Evolutionary conservation across 148 eudicot genomes (phyloP).

Genomic region (Cornus florida): DNA sequence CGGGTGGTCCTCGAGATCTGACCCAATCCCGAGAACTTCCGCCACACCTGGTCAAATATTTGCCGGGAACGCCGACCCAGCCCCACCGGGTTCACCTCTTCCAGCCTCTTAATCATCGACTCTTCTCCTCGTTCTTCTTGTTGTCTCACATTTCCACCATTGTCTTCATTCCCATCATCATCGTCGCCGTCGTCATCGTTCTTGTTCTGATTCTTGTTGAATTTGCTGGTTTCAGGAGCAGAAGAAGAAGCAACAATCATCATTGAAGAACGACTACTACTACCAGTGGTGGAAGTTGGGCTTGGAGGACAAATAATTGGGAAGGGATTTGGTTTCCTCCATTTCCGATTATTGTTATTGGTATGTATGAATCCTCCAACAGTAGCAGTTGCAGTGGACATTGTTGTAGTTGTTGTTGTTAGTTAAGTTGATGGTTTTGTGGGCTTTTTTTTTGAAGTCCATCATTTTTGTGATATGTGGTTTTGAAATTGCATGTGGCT

Average conservation of each 20-base stretch:
- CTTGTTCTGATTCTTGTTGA: conserved; percentile 23
- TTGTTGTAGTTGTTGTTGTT: background rate
- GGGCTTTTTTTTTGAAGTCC: no score
- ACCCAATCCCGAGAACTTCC: conserved; percentile 79
- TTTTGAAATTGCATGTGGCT: no score
- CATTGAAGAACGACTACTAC: background rate
- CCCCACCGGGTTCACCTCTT: conserved; percentile 92
- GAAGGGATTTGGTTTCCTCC: conserved; percentile 5
- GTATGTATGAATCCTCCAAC: background rate
- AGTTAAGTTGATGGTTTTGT: background rate
- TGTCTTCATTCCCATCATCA: conserved; percentile 14
- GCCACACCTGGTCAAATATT: conserved; percentile 90
- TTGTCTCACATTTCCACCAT: conserved; percentile 12
- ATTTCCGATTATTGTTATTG: background rate
- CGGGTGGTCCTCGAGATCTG: conserved; percentile 84
- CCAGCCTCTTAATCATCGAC: conserved; percentile 56
- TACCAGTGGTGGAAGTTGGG: background rate
- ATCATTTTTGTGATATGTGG: no score
- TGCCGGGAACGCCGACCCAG: conserved; percentile 87
- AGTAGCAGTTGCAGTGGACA: background rate
- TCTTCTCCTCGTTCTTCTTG: conserved; percentile 14
- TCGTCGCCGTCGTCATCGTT: conserved; percentile 24
- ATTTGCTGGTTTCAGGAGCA: conserved; percentile 11
- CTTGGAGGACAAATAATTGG: background rate
- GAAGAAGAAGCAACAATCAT: conserved; percentile 18